Percentiles rank a stretch among this genome's conserved stretches.
phyloP scores from a whole-genome alignment of 1,139 yeast species.

The Debaryomyces nepalensis region DNA sequence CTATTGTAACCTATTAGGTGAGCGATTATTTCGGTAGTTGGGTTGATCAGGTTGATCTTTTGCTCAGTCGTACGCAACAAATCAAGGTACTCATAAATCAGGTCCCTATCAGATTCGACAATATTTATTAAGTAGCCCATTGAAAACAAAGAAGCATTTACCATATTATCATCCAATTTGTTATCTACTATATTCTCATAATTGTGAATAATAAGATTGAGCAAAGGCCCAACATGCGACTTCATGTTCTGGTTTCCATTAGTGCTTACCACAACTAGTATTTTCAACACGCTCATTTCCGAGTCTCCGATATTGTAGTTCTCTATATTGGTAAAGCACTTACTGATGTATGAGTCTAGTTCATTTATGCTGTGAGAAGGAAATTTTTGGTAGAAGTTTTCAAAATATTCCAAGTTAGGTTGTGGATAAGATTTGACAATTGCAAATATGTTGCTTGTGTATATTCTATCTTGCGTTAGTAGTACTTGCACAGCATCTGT shows the following conservation, averaged over 20 bases:
- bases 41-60: neutral
- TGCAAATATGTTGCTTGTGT: conserved; percentile 2
- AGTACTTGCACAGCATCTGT: neutral
- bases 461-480: conserved; percentile 3
- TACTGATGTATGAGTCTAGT: neutral
- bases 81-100: neutral
- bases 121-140: conserved; percentile 13
- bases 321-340: conserved; percentile 1
- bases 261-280: conserved; percentile 11
- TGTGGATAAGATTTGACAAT: neutral
- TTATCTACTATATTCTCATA: conserved; percentile 5
- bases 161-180: neutral
- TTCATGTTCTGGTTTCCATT: conserved; percentile 5
- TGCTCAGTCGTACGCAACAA: neutral
- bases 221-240: conserved; percentile 9
- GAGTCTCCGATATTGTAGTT: conserved; percentile 1
- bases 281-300: conserved; percentile 3
- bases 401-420: conserved; percentile 7
- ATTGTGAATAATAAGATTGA: conserved; percentile 7
- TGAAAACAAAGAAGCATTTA: conserved; percentile 9
- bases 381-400: conserved; percentile 3
- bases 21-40: conserved; percentile 2
- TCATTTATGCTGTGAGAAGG: conserved; percentile 4
- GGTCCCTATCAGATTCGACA: conserved; percentile 1
- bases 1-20: conserved; percentile 12